Evolutionary conservation across 495 filamentous ascomycete species (phyloP).

Genomic region (Podospora anserina): DNA sequence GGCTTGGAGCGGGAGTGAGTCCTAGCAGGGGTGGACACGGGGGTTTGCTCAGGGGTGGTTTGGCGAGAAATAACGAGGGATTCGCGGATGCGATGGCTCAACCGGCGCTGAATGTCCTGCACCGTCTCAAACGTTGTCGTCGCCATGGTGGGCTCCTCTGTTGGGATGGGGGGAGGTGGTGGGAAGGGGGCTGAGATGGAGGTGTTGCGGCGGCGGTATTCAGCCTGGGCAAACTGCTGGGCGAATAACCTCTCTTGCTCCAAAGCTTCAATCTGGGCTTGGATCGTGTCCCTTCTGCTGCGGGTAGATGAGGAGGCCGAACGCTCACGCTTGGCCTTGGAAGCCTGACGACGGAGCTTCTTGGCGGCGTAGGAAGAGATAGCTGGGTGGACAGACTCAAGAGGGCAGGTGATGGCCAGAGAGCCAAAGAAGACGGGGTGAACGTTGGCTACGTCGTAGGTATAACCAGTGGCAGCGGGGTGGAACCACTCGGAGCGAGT

Average conservation of each 20-base stretch:
- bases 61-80: slow-evolving; percentile 16
- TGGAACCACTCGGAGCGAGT: slow-evolving; percentile 35
- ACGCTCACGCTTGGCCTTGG: slow-evolving; percentile 19
- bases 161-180: slow-evolving; percentile 3
- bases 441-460: slow-evolving; percentile 30
- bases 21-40: background rate
- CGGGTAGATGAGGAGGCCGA: slow-evolving; percentile 11
- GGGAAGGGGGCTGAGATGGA: slow-evolving; percentile 7
- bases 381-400: slow-evolving; percentile 34
- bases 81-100: slow-evolving; percentile 21
- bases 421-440: slow-evolving; percentile 41
- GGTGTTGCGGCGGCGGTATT: slow-evolving; percentile 23
- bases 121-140: slow-evolving; percentile 7
- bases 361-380: slow-evolving; percentile 25
- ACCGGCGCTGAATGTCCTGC: slow-evolving; percentile 24
- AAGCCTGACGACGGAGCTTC: slow-evolving; percentile 24
- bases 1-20: background rate
- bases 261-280: slow-evolving; percentile 36
- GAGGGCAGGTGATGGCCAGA: slow-evolving; percentile 28
- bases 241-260: slow-evolving; percentile 36
- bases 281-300: slow-evolving; percentile 20
- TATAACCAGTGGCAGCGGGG: slow-evolving; percentile 38
- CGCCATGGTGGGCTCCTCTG: slow-evolving; percentile 7
- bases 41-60: background rate
- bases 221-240: slow-evolving; percentile 22